Evolutionary conservation across 148 eudicot species (phyloP).

Genomic region (Amaranthus cruentus): DNA sequence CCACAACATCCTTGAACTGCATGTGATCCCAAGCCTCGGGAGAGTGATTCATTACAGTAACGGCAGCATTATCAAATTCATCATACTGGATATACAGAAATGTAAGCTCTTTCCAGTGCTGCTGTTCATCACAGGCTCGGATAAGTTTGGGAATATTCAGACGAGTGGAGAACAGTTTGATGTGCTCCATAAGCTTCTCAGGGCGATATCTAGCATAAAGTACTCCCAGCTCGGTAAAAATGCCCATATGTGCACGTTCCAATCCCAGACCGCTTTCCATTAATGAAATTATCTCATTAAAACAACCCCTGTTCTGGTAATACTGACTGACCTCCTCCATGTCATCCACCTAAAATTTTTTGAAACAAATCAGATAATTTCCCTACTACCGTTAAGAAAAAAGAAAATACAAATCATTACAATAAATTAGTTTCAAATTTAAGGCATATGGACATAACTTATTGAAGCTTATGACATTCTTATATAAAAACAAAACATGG

Average conservation of each 20-base stretch:
- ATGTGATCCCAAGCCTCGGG: conserved; percentile 99
- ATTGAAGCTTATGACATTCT: background rate
- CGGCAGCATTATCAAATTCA: conserved; percentile 97
- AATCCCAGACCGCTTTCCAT: conserved; percentile 99
- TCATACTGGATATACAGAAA: conserved; percentile 90
- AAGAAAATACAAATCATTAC: background rate
- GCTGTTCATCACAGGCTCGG: conserved; percentile 96
- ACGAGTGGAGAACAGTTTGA: conserved; percentile 91
- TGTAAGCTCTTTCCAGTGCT: conserved; percentile 96
- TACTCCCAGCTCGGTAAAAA: conserved; percentile 92
- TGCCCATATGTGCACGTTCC: conserved; percentile 99
- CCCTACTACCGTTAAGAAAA: background rate
- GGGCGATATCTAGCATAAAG: conserved; percentile 95
- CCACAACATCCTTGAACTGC: conserved; percentile 94
- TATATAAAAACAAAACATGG: background rate
- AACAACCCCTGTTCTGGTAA: conserved; percentile 93
- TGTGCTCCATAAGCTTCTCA: conserved; percentile 99
- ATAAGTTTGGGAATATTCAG: conserved; percentile 97
- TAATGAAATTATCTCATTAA: conserved; percentile 79
- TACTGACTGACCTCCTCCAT: conserved; percentile 91
- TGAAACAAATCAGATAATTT: background rate
- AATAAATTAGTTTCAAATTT: background rate
- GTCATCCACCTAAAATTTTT: conserved; percentile 68
- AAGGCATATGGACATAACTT: background rate
- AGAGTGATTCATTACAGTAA: conserved; percentile 97